Percentiles rank a stretch among this genome's conserved stretches.
Conservation (phyloP, 1,284 basidiomycete genomes). For the Ustilago curta region DNA sequence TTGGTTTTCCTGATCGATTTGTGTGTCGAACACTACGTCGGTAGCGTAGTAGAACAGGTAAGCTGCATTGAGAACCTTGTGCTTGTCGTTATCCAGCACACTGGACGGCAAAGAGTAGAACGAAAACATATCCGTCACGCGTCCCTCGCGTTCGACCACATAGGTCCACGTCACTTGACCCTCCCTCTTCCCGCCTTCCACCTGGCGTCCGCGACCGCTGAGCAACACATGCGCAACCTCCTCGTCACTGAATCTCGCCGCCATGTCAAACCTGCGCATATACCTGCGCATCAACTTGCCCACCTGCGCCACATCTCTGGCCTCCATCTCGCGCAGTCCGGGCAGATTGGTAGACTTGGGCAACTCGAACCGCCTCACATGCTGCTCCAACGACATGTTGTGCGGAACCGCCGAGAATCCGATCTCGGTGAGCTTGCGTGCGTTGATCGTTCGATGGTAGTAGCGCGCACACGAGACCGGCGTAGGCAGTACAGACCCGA, state of each 20-base stretch:
- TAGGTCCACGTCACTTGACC: slow-evolving; percentile 94
- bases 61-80: slow-evolving; percentile 80
- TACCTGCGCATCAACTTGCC: slow-evolving; percentile 81
- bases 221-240: slow-evolving; percentile 90
- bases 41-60: slow-evolving; percentile 90
- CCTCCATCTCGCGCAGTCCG: slow-evolving; percentile 87
- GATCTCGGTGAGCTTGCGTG: slow-evolving; percentile 90
- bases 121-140: slow-evolving; percentile 94
- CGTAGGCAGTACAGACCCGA: slow-evolving; percentile 64
- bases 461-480: slow-evolving; percentile 74
- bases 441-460: slow-evolving; percentile 91
- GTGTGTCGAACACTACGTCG: slow-evolving; percentile 49
- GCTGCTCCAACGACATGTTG: slow-evolving; percentile 58
- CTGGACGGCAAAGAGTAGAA: slow-evolving; percentile 97
- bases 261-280: slow-evolving; percentile 87
- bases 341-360: slow-evolving; percentile 31
- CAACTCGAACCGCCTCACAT: slow-evolving; percentile 53
- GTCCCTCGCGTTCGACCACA: slow-evolving; percentile 89
- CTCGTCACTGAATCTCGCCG: slow-evolving; percentile 80
- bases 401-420: slow-evolving; percentile 79
- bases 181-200: slow-evolving; percentile 61
- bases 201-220: slow-evolving; percentile 79
- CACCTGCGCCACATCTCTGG: slow-evolving; percentile 80
- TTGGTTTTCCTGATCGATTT: not conserved
- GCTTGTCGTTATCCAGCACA: slow-evolving; percentile 76